A percentile compares a stretch with the other conserved stretches of the same genome.
phyloP scores from a whole-genome alignment of 2,329 filamentous ascomycete genomes.

The Dothideomycetes sp. region DNA sequence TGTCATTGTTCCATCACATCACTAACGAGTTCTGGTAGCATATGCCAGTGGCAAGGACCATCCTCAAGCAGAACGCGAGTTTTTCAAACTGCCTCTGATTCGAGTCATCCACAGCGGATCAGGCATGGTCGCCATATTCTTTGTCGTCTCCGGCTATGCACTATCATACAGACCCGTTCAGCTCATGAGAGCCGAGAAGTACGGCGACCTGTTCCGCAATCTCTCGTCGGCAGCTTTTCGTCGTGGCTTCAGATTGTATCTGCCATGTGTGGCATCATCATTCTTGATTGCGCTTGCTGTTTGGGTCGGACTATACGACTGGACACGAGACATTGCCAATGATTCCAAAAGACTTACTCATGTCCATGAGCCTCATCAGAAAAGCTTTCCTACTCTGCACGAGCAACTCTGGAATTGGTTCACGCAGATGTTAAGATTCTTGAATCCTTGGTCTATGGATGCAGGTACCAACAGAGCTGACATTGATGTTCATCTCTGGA shows the following conservation, averaged over 20 bases:
- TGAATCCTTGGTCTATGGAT: slow-evolving; percentile 12
- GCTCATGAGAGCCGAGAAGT: slow-evolving; percentile 13
- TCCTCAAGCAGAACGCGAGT: slow-evolving; percentile 13
- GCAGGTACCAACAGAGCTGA: slow-evolving; percentile 1
- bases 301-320: slow-evolving; percentile 13
- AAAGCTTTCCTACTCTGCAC: slow-evolving; percentile 7
- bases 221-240: slow-evolving; percentile 20
- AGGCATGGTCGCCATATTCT: slow-evolving; percentile 51
- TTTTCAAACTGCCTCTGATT: slow-evolving; percentile 44
- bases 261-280: slow-evolving; percentile 18
- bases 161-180: slow-evolving; percentile 37
- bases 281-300: slow-evolving; percentile 15
- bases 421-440: slow-evolving; percentile 29
- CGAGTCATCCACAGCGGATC: slow-evolving; percentile 47
- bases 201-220: slow-evolving; percentile 24
- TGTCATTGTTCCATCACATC: no score
- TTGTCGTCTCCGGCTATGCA: slow-evolving; percentile 54
- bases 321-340: slow-evolving; percentile 15
- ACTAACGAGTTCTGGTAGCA: no score
- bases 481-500: slow-evolving; percentile 50
- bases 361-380: slow-evolving; percentile 15
- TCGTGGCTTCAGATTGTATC: slow-evolving; percentile 18
- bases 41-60: slow-evolving; percentile 14
- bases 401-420: slow-evolving; percentile 22
- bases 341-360: slow-evolving; percentile 12